phyloP scores from a whole-genome alignment of 1,284 basidiomycete genomes.

The Cryptococcus sp. region DNA sequence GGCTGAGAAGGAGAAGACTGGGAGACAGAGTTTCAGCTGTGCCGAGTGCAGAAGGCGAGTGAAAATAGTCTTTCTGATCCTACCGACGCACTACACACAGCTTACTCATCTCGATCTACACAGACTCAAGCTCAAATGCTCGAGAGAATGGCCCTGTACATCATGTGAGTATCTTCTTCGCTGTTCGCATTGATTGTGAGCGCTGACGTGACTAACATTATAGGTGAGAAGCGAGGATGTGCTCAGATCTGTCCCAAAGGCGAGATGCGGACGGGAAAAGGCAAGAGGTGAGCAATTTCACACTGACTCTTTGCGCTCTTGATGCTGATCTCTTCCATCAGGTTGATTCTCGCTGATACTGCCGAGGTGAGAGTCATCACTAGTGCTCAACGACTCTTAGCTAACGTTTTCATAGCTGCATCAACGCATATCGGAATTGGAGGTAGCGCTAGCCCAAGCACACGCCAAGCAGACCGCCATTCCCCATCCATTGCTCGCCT shows the following conservation, averaged over 20 bases:
- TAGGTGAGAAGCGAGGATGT: slow-evolving; percentile 47
- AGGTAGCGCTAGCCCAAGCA: slow-evolving; percentile 43
- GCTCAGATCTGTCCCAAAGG: slow-evolving; percentile 50
- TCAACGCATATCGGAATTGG: slow-evolving; percentile 43
- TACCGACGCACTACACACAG: background rate
- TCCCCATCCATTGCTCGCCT: slow-evolving; percentile 41
- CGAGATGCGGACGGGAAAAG: slow-evolving; percentile 45
- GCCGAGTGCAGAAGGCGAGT: slow-evolving; percentile 45
- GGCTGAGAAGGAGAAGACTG: slow-evolving; percentile 19
- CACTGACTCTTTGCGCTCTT: background rate
- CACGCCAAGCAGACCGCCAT: slow-evolving; percentile 29
- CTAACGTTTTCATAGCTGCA: slow-evolving; percentile 29
- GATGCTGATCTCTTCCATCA: slow-evolving; percentile 7
- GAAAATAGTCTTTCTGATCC: background rate
- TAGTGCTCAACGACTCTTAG: background rate
- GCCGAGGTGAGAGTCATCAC: slow-evolving; percentile 33
- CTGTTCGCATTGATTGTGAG: background rate
- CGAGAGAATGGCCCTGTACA: slow-evolving; percentile 47
- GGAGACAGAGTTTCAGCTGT: slow-evolving; percentile 41
- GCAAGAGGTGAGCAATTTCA: slow-evolving; percentile 38
- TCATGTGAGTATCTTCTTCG: slow-evolving; percentile 31
- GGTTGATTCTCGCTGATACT: slow-evolving; percentile 49
- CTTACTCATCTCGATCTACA: background rate
- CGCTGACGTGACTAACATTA: background rate
- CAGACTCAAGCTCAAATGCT: slow-evolving; percentile 49